Conservation (phyloP, 495 filamentous ascomycete species). For the Penicillium steckii region DNA sequence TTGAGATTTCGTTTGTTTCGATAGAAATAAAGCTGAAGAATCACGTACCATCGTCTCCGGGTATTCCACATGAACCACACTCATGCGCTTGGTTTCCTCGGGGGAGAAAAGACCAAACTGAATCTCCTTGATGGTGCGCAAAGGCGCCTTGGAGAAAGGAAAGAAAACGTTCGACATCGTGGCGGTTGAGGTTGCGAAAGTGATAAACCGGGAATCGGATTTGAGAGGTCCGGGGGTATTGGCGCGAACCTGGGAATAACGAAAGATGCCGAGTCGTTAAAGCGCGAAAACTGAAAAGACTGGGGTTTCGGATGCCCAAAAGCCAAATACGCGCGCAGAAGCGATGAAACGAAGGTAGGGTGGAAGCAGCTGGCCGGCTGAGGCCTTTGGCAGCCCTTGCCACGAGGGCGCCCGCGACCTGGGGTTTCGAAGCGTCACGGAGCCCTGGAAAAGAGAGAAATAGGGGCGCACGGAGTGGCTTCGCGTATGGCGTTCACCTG, state of each 20-base stretch:
- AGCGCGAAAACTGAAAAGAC: slow-evolving; percentile 22
- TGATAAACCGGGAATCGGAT: slow-evolving; percentile 7
- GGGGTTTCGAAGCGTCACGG: slow-evolving; percentile 39
- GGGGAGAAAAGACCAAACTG: slow-evolving; percentile 96
- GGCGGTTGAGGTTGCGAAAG: slow-evolving; percentile 27
- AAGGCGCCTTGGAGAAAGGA: slow-evolving; percentile 86
- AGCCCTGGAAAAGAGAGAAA: slow-evolving; percentile 34
- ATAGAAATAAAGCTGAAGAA: not conserved
- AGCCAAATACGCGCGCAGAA: slow-evolving; percentile 20
- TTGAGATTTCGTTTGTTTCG: not conserved
- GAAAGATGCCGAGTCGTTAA: slow-evolving; percentile 14
- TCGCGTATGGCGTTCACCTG: slow-evolving; percentile 24
- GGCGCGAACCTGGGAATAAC: slow-evolving; percentile 12
- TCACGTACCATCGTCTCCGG: slow-evolving; percentile 87
- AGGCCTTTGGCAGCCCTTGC: slow-evolving; percentile 55
- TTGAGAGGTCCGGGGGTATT: slow-evolving; percentile 6
- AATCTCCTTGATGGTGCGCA: slow-evolving; percentile 95
- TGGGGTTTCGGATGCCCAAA: slow-evolving; percentile 11
- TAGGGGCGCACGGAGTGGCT: slow-evolving; percentile 18
- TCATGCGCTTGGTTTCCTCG: slow-evolving; percentile 97
- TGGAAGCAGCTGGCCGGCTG: slow-evolving; percentile 45
- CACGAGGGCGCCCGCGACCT: slow-evolving; percentile 54
- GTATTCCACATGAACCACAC: slow-evolving; percentile 87
- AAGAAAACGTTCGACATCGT: slow-evolving; percentile 95
- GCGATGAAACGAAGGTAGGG: slow-evolving; percentile 38